These are phyloP conservation scores for Paragyromitra xinjiangensis DNA, from an alignment of 495 filamentous ascomycete species.

Conservation along the genomic window DNA sequence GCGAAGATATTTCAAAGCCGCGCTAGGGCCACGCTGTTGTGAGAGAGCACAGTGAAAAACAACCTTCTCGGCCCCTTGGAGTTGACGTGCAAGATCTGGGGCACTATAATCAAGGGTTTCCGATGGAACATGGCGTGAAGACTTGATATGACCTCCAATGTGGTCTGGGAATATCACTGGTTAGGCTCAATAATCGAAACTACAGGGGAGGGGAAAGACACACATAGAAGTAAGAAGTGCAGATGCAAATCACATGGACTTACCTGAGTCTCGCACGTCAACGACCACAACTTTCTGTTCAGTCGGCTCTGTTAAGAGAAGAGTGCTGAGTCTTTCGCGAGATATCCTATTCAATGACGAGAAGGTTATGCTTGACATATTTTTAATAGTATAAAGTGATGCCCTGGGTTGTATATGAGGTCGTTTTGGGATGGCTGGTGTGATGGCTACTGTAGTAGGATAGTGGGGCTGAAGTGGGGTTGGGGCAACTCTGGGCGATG, in stretches of 20 bases:
- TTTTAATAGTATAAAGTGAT: slow-evolving; percentile 7
- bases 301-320: slow-evolving; percentile 52
- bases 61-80: slow-evolving; percentile 80
- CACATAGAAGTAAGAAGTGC: background rate
- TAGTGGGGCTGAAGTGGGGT: slow-evolving; percentile 45
- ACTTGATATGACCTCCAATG: slow-evolving; percentile 89
- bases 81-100: slow-evolving; percentile 80
- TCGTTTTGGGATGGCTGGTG: slow-evolving; percentile 18
- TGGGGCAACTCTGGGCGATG: background rate
- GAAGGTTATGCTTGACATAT: slow-evolving; percentile 38
- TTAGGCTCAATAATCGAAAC: slow-evolving; percentile 12
- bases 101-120: slow-evolving; percentile 74
- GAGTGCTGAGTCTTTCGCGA: slow-evolving; percentile 49
- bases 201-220: background rate
- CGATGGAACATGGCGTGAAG: slow-evolving; percentile 78
- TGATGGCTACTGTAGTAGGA: slow-evolving; percentile 3
- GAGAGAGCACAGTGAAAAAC: slow-evolving; percentile 96
- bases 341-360: slow-evolving; percentile 48
- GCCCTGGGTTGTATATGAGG: slow-evolving; percentile 1
- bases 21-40: slow-evolving; percentile 81
- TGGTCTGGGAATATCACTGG: slow-evolving; percentile 68
- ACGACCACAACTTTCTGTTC: slow-evolving; percentile 72
- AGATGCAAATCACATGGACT: slow-evolving; percentile 22
- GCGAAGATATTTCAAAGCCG: slow-evolving; percentile 73
- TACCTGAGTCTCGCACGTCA: slow-evolving; percentile 87